phyloP scores from a whole-genome alignment of 306 rosid genomes.

The Pyrus communis region DNA sequence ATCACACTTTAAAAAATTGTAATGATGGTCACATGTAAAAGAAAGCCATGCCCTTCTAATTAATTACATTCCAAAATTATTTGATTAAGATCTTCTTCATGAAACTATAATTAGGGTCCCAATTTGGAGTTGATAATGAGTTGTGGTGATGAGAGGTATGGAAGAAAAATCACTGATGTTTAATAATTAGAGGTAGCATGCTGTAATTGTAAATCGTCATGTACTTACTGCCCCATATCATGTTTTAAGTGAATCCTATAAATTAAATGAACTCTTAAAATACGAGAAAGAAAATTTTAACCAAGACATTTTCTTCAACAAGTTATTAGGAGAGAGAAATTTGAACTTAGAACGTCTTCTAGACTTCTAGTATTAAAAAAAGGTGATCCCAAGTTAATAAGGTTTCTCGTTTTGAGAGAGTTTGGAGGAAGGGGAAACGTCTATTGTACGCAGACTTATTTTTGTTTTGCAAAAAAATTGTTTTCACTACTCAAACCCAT shows the following conservation, averaged over 20 bases:
- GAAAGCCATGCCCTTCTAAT: background rate
- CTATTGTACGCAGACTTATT: rapidly evolving
- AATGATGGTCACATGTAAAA: background rate
- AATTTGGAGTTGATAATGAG: background rate
- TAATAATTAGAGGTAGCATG: conserved; percentile 20
- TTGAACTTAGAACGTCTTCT: too few species aligned
- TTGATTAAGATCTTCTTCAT: background rate
- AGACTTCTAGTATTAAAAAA: too few species aligned
- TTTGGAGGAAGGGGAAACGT: rapidly evolving
- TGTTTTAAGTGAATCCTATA: background rate
- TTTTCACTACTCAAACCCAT: too few species aligned
- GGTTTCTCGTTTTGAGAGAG: rapidly evolving
- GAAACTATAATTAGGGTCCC: background rate
- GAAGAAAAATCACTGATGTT: background rate
- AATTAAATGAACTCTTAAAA: background rate
- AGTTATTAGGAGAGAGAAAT: background rate
- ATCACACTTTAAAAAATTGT: background rate
- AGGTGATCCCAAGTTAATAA: too few species aligned
- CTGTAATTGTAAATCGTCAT: background rate
- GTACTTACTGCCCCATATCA: background rate
- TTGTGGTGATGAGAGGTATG: conserved; percentile 20
- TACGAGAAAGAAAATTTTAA: background rate
- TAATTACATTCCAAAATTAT: background rate
- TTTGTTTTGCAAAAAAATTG: rapidly evolving
- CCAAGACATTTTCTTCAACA: too few species aligned